Evolutionary conservation across 768 basidiomycete species (phyloP).

Genomic region (Boletales sp.): DNA sequence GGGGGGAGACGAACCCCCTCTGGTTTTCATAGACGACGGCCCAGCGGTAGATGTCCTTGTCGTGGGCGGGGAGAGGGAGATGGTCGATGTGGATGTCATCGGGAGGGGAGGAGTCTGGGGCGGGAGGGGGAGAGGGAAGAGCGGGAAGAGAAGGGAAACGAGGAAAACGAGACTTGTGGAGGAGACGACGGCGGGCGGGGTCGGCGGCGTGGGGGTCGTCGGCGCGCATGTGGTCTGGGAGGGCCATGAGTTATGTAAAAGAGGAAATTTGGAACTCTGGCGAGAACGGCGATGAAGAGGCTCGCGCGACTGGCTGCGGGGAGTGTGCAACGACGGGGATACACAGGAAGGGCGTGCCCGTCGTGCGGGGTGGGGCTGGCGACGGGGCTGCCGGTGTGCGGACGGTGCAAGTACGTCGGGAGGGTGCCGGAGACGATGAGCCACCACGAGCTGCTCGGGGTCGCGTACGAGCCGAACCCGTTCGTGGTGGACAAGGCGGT

Average conservation of each 20-base stretch:
- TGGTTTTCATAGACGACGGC: constrained; percentile 81
- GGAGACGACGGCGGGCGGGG: constrained; percentile 45
- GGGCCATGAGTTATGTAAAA: constrained; percentile 19
- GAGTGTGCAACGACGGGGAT: constrained; percentile 16
- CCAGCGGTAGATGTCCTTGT: constrained; percentile 65
- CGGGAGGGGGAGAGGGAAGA: constrained; percentile 17
- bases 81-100: constrained; percentile 33
- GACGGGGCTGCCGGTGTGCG: constrained; percentile 70
- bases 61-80: constrained; percentile 22
- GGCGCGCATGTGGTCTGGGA: constrained; percentile 36
- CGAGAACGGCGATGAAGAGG: constrained; percentile 12
- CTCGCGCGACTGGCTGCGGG: constrained; percentile 7
- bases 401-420: constrained; percentile 65
- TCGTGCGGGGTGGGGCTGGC: constrained; percentile 59
- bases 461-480: constrained; percentile 60
- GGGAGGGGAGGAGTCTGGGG: background rate
- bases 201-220: constrained; percentile 44
- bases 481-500: constrained; percentile 62
- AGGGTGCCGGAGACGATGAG: constrained; percentile 50
- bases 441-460: constrained; percentile 66
- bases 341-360: constrained; percentile 42
- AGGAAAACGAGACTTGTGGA: constrained; percentile 33
- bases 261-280: background rate
- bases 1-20: constrained; percentile 52
- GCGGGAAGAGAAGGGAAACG: constrained; percentile 30